These are phyloP conservation scores for Pelomyxa schiedti DNA, from an alignment of 78 protist species.

Conservation along the genomic window DNA sequence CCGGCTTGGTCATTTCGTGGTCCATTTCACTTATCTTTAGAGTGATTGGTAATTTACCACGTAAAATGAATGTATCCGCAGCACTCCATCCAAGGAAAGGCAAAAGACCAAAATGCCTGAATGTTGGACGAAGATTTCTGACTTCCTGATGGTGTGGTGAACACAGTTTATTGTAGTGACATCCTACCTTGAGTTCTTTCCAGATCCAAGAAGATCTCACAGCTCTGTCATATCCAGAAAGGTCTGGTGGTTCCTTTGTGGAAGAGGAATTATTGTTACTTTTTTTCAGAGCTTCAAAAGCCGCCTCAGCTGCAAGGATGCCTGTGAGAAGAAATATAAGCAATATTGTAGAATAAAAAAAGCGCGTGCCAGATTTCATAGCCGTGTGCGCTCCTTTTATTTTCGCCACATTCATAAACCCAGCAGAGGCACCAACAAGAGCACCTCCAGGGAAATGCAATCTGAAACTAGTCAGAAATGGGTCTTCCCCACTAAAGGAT, in stretches of 20 bases:
- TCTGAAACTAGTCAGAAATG: neutral
- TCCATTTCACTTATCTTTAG: slow-evolving; percentile 38
- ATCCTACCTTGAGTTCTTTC: slow-evolving; percentile 60
- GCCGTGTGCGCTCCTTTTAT: slow-evolving; percentile 94
- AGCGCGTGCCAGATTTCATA: slow-evolving; percentile 91
- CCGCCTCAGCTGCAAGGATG: slow-evolving; percentile 77
- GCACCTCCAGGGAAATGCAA: slow-evolving; percentile 41
- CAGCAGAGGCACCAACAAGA: slow-evolving; percentile 87
- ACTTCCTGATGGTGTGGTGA: neutral
- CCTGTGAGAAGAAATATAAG: slow-evolving; percentile 26
- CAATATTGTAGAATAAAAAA: too few species aligned
- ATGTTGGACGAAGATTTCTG: slow-evolving; percentile 75
- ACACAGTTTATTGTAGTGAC: neutral
- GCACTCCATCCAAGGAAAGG: slow-evolving; percentile 62
- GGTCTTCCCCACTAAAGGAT: slow-evolving; percentile 42
- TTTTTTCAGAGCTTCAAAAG: slow-evolving; percentile 11
- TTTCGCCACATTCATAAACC: slow-evolving; percentile 91
- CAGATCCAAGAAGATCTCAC: slow-evolving; percentile 71
- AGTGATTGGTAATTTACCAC: slow-evolving; percentile 80
- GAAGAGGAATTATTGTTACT: neutral
- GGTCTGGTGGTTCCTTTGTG: slow-evolving; percentile 1
- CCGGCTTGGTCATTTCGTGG: slow-evolving; percentile 9
- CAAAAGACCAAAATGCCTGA: slow-evolving; percentile 46
- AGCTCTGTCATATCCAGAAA: slow-evolving; percentile 21
- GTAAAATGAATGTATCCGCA: slow-evolving; percentile 13